These are phyloP conservation scores for Trichomonas gallinae DNA, from an alignment of 208 protist genomes.

Conservation along the genomic window DNA sequence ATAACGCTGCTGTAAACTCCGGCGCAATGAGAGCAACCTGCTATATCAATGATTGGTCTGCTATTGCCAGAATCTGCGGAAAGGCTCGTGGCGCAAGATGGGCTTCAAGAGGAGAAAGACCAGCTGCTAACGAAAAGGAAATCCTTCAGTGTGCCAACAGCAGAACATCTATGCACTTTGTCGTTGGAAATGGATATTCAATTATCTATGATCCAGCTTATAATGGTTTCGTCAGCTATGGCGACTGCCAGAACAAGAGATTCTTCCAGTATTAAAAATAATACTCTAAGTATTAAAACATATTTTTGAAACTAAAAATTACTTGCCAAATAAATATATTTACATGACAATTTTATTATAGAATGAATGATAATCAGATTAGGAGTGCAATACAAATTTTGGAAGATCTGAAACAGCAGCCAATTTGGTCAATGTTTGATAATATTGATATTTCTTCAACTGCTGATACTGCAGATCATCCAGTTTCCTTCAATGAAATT, in stretches of 20 bases:
- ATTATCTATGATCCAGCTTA: too few relatives aligned
- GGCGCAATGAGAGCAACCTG: not conserved
- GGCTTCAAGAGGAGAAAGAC: not conserved
- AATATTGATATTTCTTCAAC: not conserved
- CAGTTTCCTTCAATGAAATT: not conserved
- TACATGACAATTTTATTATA: too few relatives aligned
- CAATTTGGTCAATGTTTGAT: not conserved
- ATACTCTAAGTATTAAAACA: too few relatives aligned
- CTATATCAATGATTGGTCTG: not conserved
- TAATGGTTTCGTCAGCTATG: too few relatives aligned
- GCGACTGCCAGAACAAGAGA: too few relatives aligned
- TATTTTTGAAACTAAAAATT: too few relatives aligned
- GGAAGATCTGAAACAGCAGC: not conserved
- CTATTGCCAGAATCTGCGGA: not conserved
- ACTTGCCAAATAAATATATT: too few relatives aligned
- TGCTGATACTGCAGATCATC: not conserved
- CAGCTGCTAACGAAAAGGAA: not conserved
- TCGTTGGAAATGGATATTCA: not conserved
- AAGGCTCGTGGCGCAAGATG: not conserved
- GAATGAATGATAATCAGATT: not conserved
- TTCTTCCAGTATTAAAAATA: too few relatives aligned
- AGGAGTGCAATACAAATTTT: not conserved
- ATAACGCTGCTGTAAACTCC: not conserved
- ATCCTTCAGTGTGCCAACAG: not conserved
- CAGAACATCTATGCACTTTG: not conserved